Conservation (phyloP, 495 filamentous ascomycete species). For the Talaromyces trachyspermus region DNA sequence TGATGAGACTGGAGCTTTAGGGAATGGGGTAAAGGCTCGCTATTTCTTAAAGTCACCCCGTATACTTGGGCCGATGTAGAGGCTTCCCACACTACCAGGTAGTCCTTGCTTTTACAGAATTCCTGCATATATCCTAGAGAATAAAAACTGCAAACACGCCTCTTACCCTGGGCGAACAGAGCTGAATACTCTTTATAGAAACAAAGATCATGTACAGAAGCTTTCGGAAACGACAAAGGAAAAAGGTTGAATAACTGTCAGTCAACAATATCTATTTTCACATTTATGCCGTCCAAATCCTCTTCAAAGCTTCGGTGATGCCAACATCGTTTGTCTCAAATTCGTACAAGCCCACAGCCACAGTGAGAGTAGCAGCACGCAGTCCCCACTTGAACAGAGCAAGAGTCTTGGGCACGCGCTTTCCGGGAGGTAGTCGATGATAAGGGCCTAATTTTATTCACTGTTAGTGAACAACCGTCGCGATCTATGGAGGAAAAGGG, state of each 20-base stretch:
- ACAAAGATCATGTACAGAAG: slow-evolving; percentile 9
- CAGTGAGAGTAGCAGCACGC: slow-evolving; percentile 67
- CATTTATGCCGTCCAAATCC: slow-evolving; percentile 71
- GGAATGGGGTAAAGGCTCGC: too few relatives aligned
- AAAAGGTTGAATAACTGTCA: slow-evolving; percentile 3
- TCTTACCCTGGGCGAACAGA: too few relatives aligned
- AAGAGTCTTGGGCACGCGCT: slow-evolving; percentile 58
- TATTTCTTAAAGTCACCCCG: too few relatives aligned
- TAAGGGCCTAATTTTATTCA: slow-evolving; percentile 49
- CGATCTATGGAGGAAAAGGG: not conserved
- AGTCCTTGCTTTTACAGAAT: too few relatives aligned
- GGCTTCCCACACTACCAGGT: too few relatives aligned
- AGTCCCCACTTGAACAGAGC: slow-evolving; percentile 66
- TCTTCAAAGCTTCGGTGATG: slow-evolving; percentile 77
- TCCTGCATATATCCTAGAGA: too few relatives aligned
- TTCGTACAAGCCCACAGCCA: slow-evolving; percentile 87
- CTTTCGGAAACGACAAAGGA: slow-evolving; percentile 4
- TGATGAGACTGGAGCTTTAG: too few relatives aligned
- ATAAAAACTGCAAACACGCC: too few relatives aligned
- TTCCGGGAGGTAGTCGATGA: slow-evolving; percentile 86
- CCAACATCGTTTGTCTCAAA: slow-evolving; percentile 99
- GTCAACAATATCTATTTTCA: not conserved
- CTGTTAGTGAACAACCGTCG: slow-evolving; percentile 13
- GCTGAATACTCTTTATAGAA: too few relatives aligned
- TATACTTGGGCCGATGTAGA: too few relatives aligned